A percentile compares a stretch with the other conserved stretches of the same genome.
These are phyloP conservation scores for Pleodorina starrii DNA, from an alignment of 139 green algal genomes.

Conservation along the genomic window DNA sequence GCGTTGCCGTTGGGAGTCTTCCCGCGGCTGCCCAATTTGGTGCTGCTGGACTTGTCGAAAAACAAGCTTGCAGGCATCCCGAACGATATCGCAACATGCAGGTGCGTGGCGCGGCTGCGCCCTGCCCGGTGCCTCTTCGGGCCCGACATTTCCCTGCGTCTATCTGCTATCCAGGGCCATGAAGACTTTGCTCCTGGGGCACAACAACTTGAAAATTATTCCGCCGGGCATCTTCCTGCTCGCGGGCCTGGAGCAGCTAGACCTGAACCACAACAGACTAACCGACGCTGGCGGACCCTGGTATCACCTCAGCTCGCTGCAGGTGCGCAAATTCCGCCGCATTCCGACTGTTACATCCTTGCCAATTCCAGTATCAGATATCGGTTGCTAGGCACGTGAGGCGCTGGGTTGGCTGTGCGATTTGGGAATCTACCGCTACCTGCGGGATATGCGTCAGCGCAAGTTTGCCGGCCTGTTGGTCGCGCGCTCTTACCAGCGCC, in stretches of 20 bases:
- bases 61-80: constrained; percentile 11
- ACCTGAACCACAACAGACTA: constrained; percentile 30
- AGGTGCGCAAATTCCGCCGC: constrained; percentile 24
- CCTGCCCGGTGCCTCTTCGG: not conserved
- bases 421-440: too few species aligned
- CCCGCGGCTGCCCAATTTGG: constrained; percentile 9
- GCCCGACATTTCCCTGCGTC: not conserved
- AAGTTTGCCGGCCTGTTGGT: too few species aligned
- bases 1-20: constrained; percentile 27
- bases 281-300: not conserved
- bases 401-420: too few species aligned
- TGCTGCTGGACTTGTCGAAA: constrained; percentile 8
- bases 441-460: too few species aligned
- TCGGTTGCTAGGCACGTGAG: too few species aligned
- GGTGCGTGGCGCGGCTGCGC: not conserved
- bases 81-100: constrained; percentile 33
- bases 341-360: too few species aligned
- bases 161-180: not conserved
- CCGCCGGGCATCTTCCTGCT: constrained; percentile 4
- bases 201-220: constrained; percentile 12
- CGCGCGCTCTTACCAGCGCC: too few species aligned
- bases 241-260: constrained; percentile 1
- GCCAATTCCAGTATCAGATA: too few species aligned
- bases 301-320: constrained; percentile 19
- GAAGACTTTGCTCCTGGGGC: not conserved